phyloP scores from a whole-genome alignment of 1,139 yeast species.

The Candida smagusa region DNA sequence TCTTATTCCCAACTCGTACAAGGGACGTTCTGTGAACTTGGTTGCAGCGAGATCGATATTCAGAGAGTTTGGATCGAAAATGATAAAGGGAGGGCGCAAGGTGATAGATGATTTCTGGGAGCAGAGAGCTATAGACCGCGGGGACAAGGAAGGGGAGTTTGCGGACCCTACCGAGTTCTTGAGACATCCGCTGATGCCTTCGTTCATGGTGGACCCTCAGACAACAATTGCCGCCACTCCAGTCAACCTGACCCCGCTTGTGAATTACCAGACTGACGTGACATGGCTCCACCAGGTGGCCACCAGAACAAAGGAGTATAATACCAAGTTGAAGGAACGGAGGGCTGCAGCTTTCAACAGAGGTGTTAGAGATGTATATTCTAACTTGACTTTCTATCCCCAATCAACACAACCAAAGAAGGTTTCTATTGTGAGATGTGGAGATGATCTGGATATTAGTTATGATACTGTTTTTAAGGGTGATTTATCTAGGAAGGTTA shows the following conservation, averaged over 20 bases:
- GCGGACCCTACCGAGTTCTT: conserved; percentile 69
- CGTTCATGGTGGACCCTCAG: conserved; percentile 11
- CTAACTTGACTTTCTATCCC: conserved; percentile 76
- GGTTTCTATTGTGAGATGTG: conserved; percentile 27
- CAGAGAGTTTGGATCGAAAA: conserved; percentile 88
- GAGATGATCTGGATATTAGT: conserved; percentile 4
- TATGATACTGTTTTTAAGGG: conserved; percentile 54
- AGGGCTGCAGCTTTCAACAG: conserved; percentile 52
- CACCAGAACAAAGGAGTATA: conserved; percentile 66
- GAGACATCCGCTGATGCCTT: conserved; percentile 15
- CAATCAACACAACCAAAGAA: conserved; percentile 67
- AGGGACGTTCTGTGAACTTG: conserved; percentile 83
- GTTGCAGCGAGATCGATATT: conserved; percentile 89
- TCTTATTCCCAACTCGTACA: conserved; percentile 83
- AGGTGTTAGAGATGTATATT: conserved; percentile 77
- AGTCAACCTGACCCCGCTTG: conserved; percentile 38
- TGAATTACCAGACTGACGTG: conserved; percentile 56
- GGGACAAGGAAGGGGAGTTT: conserved; percentile 73
- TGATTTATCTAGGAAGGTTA: conserved; percentile 42
- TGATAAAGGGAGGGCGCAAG: conserved; percentile 75
- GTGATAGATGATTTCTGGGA: conserved; percentile 91
- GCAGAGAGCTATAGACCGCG: conserved; percentile 62
- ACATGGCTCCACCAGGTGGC: conserved; percentile 91
- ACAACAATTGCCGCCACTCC: conserved; percentile 25
- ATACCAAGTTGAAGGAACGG: conserved; percentile 57